Conservation (phyloP, 73 alveolate species). For the Paramecium pentaurelia region DNA sequence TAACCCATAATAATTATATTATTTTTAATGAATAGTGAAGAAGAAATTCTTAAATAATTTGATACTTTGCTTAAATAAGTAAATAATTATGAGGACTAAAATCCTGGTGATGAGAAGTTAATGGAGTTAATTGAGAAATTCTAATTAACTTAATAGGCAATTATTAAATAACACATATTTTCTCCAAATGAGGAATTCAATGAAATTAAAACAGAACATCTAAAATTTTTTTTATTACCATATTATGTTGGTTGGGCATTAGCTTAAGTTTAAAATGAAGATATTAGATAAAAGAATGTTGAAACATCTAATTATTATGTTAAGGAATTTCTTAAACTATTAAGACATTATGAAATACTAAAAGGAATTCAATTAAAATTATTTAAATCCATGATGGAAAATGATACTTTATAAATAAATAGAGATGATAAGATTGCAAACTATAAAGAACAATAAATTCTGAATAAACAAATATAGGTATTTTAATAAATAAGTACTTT, state of each 20-base stretch:
- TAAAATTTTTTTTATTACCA: conserved; percentile 65
- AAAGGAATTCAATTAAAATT: conserved; percentile 57
- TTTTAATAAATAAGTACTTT: neutral
- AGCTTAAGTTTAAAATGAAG: conserved; percentile 44
- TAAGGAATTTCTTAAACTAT: conserved; percentile 64
- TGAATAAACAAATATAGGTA: conserved; percentile 55
- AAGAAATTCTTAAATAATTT: neutral
- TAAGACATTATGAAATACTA: conserved; percentile 61
- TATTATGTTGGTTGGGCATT: conserved; percentile 67
- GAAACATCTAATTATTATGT: conserved; percentile 60
- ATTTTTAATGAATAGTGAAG: neutral
- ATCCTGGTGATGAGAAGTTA: neutral
- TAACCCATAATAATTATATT: neutral
- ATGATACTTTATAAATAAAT: conserved; percentile 37
- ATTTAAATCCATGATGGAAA: conserved; percentile 55
- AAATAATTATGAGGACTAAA: neutral
- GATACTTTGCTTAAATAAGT: neutral
- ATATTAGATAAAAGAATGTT: conserved; percentile 52
- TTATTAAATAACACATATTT: conserved; percentile 59
- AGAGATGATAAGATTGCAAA: conserved; percentile 56
- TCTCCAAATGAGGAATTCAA: conserved; percentile 73
- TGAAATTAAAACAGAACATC: conserved; percentile 70
- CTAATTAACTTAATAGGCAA: neutral
- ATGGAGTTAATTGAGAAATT: neutral
- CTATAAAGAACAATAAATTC: conserved; percentile 60